Evolutionary conservation across 2,329 filamentous ascomycete species (phyloP).

Genomic region (Aspergillus candidus): DNA sequence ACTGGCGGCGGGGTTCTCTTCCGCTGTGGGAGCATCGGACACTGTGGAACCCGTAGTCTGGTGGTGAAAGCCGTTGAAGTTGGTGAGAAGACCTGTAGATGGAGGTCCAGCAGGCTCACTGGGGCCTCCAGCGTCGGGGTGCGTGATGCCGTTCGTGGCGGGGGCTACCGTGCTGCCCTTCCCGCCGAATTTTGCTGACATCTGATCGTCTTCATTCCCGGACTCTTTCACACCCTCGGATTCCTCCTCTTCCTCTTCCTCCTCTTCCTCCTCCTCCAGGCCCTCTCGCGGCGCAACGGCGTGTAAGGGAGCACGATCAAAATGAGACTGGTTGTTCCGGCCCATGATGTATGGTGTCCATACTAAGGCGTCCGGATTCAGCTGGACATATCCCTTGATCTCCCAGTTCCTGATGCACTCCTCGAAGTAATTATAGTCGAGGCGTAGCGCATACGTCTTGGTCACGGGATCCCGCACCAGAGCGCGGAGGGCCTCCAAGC

Average conservation of each 20-base stretch:
- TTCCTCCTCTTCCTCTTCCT: conserved; percentile 29
- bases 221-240: conserved; percentile 22
- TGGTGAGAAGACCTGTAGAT: conserved; percentile 27
- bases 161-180: conserved; percentile 7
- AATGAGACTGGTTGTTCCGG: conserved; percentile 70
- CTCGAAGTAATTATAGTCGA: conserved; percentile 78
- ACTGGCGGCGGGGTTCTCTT: conserved; percentile 26
- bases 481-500: conserved; percentile 80
- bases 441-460: conserved; percentile 78
- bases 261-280: conserved; percentile 28
- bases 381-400: conserved; percentile 75
- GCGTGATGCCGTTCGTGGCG: conserved; percentile 13
- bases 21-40: conserved; percentile 7
- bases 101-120: conserved; percentile 31
- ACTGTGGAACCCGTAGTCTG: conserved; percentile 10
- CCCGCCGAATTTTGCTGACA: conserved; percentile 5
- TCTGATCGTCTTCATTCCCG: conserved; percentile 14
- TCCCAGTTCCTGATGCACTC: conserved; percentile 88
- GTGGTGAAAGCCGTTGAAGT: conserved; percentile 24
- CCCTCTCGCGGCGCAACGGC: conserved; percentile 81
- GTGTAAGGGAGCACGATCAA: conserved; percentile 76
- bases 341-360: conserved; percentile 99
- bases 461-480: conserved; percentile 86
- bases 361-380: conserved; percentile 72
- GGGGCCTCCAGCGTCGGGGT: conserved; percentile 10